Conservation (phyloP, 148 eudicot genomes). For the Limonium bicolor region DNA sequence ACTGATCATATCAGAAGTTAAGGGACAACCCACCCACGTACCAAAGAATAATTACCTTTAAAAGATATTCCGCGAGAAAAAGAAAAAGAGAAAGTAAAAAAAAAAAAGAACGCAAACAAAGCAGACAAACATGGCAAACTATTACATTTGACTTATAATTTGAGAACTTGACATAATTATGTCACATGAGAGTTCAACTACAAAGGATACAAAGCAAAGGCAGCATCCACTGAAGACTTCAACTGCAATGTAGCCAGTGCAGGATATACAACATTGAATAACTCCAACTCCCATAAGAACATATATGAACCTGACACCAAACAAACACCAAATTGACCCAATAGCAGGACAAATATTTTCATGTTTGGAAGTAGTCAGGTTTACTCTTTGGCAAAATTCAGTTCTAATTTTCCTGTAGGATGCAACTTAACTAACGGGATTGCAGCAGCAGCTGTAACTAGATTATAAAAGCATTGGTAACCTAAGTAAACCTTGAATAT, state of each 20-base stretch:
- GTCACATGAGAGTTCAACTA: too few relatives aligned
- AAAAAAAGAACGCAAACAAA: not conserved
- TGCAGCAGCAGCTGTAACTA: too few relatives aligned
- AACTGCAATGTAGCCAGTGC: slow-evolving; percentile 71
- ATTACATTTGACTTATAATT: not conserved
- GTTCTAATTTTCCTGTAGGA: too few relatives aligned
- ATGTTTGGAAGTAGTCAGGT: too few relatives aligned
- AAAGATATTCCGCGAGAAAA: not conserved
- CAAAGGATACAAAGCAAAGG: slow-evolving; percentile 74
- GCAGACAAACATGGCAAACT: not conserved
- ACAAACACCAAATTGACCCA: too few relatives aligned
- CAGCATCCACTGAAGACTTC: slow-evolving; percentile 69
- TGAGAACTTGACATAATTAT: too few relatives aligned
- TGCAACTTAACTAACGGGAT: too few relatives aligned
- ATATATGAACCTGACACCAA: slow-evolving; percentile 78
- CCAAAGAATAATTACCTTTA: not conserved
- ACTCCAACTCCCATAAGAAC: slow-evolving; percentile 50
- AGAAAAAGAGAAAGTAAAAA: not conserved
- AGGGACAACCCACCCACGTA: slow-evolving; percentile 13
- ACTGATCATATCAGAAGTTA: slow-evolving; percentile 29
- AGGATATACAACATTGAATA: slow-evolving; percentile 40
- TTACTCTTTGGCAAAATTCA: too few relatives aligned
- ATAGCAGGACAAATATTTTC: too few relatives aligned
- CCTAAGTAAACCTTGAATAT: too few relatives aligned
- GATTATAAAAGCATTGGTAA: too few relatives aligned